Percentiles rank a stretch among this genome's conserved stretches.
Conservation (phyloP, 768 basidiomycete genomes). For the Imleria badia region DNA sequence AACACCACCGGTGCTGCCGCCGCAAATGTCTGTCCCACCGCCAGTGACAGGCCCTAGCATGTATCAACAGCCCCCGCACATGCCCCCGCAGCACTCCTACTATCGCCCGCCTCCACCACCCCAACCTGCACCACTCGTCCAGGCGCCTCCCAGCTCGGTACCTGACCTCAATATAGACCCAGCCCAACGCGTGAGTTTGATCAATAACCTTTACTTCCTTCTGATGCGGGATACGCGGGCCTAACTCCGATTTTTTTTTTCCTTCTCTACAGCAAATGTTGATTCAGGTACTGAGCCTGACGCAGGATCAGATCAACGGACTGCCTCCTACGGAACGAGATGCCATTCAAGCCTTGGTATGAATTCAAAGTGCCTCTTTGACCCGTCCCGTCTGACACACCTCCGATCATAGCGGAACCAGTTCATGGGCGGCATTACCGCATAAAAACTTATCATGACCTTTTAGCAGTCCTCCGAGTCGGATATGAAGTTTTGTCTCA, state of each 20-base stretch:
- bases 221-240: too few relatives aligned
- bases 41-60: constrained; percentile 26
- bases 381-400: background rate
- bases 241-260: background rate
- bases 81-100: constrained; percentile 32
- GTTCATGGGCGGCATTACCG: constrained; percentile 34
- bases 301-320: constrained; percentile 78
- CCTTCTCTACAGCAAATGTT: constrained; percentile 62
- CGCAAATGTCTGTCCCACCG: constrained; percentile 31
- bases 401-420: constrained; percentile 30
- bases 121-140: constrained; percentile 29
- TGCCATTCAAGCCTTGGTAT: constrained; percentile 79
- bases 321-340: constrained; percentile 76
- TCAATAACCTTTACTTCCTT: constrained; percentile 4
- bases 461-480: background rate
- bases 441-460: constrained; percentile 7
- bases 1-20: constrained; percentile 36
- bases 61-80: constrained; percentile 33
- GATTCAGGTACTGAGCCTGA: constrained; percentile 80
- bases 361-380: constrained; percentile 22
- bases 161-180: constrained; percentile 45
- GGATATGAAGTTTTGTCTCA: background rate
- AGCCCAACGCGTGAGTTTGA: constrained; percentile 44
- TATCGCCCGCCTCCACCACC: constrained; percentile 34
- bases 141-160: constrained; percentile 32